Evolutionary conservation across 1,284 basidiomycete genomes (phyloP).

Genomic region (Gastroboletus turbinatus): DNA sequence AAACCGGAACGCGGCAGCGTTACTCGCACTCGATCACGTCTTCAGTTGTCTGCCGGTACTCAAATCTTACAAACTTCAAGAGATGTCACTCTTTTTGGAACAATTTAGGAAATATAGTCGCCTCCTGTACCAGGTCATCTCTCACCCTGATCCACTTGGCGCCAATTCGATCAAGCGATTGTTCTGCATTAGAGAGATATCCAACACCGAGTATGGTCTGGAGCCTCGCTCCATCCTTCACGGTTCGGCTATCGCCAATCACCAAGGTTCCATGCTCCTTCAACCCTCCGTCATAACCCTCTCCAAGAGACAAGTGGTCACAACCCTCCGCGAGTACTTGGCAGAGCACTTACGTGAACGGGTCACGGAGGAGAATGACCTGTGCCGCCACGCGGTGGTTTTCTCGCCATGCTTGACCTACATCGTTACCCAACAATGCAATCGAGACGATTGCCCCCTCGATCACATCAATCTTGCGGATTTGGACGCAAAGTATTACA

Average conservation of each 20-base stretch:
- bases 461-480: too few relatives aligned
- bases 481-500: too few relatives aligned
- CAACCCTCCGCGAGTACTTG: slow-evolving; percentile 26
- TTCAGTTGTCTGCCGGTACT: slow-evolving; percentile 21
- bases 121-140: slow-evolving; percentile 34
- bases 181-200: slow-evolving; percentile 38
- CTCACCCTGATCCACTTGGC: slow-evolving; percentile 28
- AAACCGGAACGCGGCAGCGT: slow-evolving; percentile 7
- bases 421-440: slow-evolving; percentile 35
- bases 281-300: neutral
- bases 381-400: slow-evolving; percentile 32
- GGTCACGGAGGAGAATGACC: slow-evolving; percentile 37
- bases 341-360: slow-evolving; percentile 28
- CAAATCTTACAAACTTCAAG: slow-evolving; percentile 14
- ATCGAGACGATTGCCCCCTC: slow-evolving; percentile 9
- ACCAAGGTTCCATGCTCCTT: neutral
- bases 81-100: slow-evolving; percentile 34
- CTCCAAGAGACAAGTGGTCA: neutral
- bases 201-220: slow-evolving; percentile 31
- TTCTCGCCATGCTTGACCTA: slow-evolving; percentile 44
- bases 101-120: slow-evolving; percentile 39
- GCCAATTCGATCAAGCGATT: slow-evolving; percentile 33
- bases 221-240: slow-evolving; percentile 29
- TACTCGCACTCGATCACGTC: slow-evolving; percentile 29
- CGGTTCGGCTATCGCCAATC: slow-evolving; percentile 3